A percentile compares a stretch with the other conserved stretches of the same genome.
phyloP scores from a whole-genome alignment of 139 green algal genomes.

The Ulvella scutata region DNA sequence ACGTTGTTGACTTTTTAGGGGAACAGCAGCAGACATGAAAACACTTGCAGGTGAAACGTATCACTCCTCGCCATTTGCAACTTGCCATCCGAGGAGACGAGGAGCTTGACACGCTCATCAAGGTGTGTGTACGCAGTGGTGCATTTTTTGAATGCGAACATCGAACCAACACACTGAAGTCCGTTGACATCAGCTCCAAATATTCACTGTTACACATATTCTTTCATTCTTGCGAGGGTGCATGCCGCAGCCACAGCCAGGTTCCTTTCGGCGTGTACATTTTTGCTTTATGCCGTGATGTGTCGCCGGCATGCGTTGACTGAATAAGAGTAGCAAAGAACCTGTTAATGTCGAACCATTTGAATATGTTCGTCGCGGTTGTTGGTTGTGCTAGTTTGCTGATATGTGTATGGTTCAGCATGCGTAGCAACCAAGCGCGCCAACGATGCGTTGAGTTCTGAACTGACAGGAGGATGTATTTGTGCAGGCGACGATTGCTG shows the following conservation, averaged over 20 bases:
- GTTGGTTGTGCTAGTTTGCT: too few species aligned
- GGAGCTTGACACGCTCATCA: conserved; percentile 99
- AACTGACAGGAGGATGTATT: too few species aligned
- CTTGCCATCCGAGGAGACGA: conserved; percentile 98
- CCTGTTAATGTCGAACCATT: too few species aligned
- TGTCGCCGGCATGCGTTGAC: too few species aligned
- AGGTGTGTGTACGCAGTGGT: conserved; percentile 60
- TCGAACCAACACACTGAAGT: not conserved
- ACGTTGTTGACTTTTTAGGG: not conserved
- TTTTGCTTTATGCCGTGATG: not conserved
- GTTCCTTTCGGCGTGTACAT: not conserved
- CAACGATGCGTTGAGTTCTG: too few species aligned
- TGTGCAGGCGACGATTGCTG: conserved; percentile 87
- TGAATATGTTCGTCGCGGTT: too few species aligned
- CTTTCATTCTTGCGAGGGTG: not conserved
- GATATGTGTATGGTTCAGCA: too few species aligned
- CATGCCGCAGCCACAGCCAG: not conserved
- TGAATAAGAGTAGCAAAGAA: too few species aligned
- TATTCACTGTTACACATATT: not conserved
- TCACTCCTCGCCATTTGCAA: conserved; percentile 96
- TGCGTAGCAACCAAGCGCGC: too few species aligned
- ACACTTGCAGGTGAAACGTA: conserved; percentile 84
- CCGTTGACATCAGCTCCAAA: not conserved
- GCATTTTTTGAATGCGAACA: not conserved
- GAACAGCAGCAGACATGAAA: not conserved